Base-by-base conservation (phyloP, 2,329 filamentous ascomycete species). In the Chrysosporium queenslandicum region DNA sequence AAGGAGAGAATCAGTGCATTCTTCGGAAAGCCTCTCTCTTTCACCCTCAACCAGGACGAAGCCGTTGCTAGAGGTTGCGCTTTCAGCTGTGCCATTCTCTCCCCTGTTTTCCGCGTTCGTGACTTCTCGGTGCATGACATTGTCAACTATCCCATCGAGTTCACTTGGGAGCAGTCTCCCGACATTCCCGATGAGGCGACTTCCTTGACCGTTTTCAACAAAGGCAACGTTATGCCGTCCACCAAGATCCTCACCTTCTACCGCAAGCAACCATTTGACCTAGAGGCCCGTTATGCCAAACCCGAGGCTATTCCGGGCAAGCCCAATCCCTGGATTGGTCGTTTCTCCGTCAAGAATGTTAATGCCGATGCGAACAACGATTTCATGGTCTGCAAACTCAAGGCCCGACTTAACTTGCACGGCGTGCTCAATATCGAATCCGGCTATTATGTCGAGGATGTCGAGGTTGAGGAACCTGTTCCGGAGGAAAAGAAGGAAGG, bases 321-420 rank as follows among this genome's bases (percentile, higher is more conserved):
- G 78, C 78, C 85, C 57, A 87, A 88, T 68, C 87, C 92, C 45
- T 97, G 91, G 86, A 96, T 98, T 61, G 92, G 92, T 53, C 84
- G 88, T 59, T 98, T 98, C 77, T 95, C 90, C 39, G 89, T 98
- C 69, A 98, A 98, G 81, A 87, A 86, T 42, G 91, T 98, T 66
- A 90, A 96, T 79, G 85, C 88, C 37, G 88, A 94, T 66, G 80
- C 83, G 60, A 90, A 92, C 68, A 87, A 94, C 55, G 92, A 97
- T 68, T 98, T 97, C 71, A 97, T 98, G 91, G 94, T 97, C 65
- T 98, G 92, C 85, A 98, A 98, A 77, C 83, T 98, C 57, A 97
- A 97, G 81, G 91, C 92, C 45, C 84, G 92, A 58, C 81, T 98
- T 53, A 98, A 98, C 74, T 81, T 97, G 58, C 90, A 97, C 75